Conservation (phyloP, 2,329 filamentous ascomycete genomes). For the Exophiala aquamarina region DNA sequence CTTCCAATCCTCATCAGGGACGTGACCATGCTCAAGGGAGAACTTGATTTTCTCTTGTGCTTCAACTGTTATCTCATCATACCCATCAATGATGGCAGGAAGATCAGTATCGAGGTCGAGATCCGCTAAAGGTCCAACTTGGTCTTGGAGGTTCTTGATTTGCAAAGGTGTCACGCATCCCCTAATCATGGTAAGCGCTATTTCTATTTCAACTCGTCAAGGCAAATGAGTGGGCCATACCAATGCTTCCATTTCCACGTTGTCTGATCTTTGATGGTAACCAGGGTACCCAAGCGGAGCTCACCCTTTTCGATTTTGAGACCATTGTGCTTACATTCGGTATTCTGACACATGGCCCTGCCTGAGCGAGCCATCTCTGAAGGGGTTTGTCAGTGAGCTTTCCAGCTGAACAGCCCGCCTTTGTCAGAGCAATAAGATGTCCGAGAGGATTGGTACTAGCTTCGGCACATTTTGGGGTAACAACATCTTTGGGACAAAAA, state of each 20-base stretch:
- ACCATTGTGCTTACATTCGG: conserved; percentile 67
- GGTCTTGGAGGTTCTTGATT: conserved; percentile 64
- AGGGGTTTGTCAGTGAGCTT: neutral
- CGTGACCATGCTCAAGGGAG: conserved; percentile 73
- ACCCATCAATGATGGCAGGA: conserved; percentile 73
- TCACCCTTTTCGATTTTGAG: conserved; percentile 78
- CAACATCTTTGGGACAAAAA: too few species aligned
- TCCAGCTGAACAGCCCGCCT: neutral
- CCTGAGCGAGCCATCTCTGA: conserved; percentile 69
- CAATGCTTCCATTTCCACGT: conserved; percentile 83
- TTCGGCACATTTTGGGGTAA: too few species aligned
- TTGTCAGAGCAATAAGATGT: neutral
- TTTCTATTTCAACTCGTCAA: neutral
- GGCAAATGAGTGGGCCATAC: conserved; percentile 50
- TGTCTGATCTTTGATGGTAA: conserved; percentile 61
- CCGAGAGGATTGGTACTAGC: too few species aligned
- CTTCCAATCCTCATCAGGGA: conserved; percentile 83
- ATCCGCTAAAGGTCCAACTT: conserved; percentile 48
- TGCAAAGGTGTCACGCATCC: conserved; percentile 82
- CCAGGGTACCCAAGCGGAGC: conserved; percentile 72
- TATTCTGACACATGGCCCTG: conserved; percentile 73
- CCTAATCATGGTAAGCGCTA: conserved; percentile 51
- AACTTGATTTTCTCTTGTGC: conserved; percentile 71
- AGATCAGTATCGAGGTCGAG: conserved; percentile 45
- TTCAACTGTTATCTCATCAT: conserved; percentile 70